phyloP scores from a whole-genome alignment of 1,139 yeast genomes.

The Blastobotrys proliferans region DNA sequence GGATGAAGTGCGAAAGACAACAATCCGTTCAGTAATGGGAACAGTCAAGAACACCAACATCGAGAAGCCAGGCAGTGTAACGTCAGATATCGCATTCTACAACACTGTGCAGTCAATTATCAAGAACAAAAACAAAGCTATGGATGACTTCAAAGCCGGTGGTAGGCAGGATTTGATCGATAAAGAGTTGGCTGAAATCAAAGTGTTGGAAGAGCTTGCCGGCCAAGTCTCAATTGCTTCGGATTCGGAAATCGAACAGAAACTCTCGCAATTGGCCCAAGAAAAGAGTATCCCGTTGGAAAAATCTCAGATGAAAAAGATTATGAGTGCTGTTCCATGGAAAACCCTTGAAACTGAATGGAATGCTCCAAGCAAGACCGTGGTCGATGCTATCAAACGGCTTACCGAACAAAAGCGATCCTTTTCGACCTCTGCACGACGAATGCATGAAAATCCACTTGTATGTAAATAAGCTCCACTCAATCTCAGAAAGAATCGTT shows the following conservation, averaged over 20 bases:
- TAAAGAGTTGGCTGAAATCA: constrained; percentile 50
- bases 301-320: constrained; percentile 36
- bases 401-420: constrained; percentile 22
- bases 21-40: constrained; percentile 53
- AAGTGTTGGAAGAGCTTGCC: constrained; percentile 43
- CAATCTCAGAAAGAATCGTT: constrained; percentile 4
- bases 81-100: constrained; percentile 47
- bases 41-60: constrained; percentile 60
- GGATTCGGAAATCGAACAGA: constrained; percentile 45
- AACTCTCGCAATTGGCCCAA: constrained; percentile 39
- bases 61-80: constrained; percentile 42
- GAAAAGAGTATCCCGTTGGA: constrained; percentile 29
- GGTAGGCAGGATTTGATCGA: constrained; percentile 54
- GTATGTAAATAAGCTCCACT: constrained; percentile 35
- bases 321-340: constrained; percentile 49
- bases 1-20: constrained; percentile 41
- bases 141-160: constrained; percentile 47
- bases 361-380: constrained; percentile 45
- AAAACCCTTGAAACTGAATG: constrained; percentile 47
- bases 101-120: constrained; percentile 48
- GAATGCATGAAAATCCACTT: constrained; percentile 49
- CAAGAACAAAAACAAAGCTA: constrained; percentile 52
- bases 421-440: constrained; percentile 20
- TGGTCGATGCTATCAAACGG: constrained; percentile 28
- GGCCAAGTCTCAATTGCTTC: constrained; percentile 48